Evolutionary conservation across 148 eudicot species (phyloP).

Genomic region (Fagopyrum esculentum): DNA sequence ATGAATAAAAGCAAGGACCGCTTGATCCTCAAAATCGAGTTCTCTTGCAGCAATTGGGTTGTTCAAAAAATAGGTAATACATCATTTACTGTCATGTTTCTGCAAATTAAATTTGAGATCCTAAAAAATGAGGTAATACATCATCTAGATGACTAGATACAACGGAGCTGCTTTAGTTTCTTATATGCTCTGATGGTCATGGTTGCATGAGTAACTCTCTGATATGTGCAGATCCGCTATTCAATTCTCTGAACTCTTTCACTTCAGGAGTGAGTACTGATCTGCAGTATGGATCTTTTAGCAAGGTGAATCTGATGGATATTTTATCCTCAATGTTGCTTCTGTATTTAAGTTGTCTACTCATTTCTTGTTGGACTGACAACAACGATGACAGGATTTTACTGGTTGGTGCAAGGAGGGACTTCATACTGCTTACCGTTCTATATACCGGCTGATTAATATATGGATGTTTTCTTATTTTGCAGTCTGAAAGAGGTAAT

Average conservation of each 20-base stretch:
- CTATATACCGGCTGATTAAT: not conserved
- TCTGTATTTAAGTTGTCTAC: too few relatives aligned
- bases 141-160: not conserved
- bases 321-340: too few relatives aligned
- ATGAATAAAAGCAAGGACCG: too few relatives aligned
- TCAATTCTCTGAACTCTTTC: slow-evolving; percentile 41
- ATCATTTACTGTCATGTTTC: too few relatives aligned
- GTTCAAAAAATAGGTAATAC: too few relatives aligned
- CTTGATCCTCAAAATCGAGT: too few relatives aligned
- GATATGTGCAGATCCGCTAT: slow-evolving; percentile 31
- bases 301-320: not conserved
- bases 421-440: not conserved
- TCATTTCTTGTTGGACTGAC: too few relatives aligned
- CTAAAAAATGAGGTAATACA: too few relatives aligned
- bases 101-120: too few relatives aligned
- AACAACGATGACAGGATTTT: too few relatives aligned
- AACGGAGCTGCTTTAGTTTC: not conserved
- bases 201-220: not conserved
- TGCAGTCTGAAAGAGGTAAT: slow-evolving; percentile 60
- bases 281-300: slow-evolving; percentile 48
- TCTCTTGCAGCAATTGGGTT: too few relatives aligned
- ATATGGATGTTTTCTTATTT: not conserved
- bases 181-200: not conserved
- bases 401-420: too few relatives aligned
- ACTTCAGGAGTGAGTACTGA: slow-evolving; percentile 38